Percentiles rank a stretch among this genome's conserved stretches.
These are phyloP conservation scores for Phaseolus lunatus DNA, from an alignment of 306 rosid genomes.

Conservation along the genomic window DNA sequence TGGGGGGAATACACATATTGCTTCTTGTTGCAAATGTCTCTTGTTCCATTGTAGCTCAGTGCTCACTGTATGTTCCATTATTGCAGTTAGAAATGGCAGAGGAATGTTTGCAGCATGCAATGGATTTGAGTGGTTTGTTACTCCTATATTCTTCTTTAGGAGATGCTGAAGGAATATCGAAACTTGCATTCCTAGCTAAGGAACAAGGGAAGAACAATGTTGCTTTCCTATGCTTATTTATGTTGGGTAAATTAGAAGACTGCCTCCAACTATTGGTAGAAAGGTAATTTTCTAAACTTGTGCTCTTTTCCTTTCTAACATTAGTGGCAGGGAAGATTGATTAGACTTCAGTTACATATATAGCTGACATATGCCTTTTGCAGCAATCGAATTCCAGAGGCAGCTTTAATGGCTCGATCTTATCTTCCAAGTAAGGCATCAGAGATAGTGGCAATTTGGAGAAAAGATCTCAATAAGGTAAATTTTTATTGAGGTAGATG, in stretches of 20 bases:
- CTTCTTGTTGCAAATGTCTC: conserved; percentile 41
- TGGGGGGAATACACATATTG: conserved; percentile 21
- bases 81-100: conserved; percentile 98
- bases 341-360: conserved; percentile 38
- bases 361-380: conserved; percentile 42
- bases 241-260: conserved; percentile 97
- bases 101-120: conserved; percentile 87
- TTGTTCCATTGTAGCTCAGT: conserved; percentile 32
- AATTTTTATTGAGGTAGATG: conserved; percentile 18
- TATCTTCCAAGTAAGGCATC: conserved; percentile 99
- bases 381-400: conserved; percentile 99
- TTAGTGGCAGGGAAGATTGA: conserved; percentile 31
- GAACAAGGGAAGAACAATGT: conserved; percentile 99
- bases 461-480: conserved; percentile 93
- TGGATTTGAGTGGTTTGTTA: conserved; percentile 94
- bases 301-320: conserved; percentile 26
- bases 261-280: conserved; percentile 95
- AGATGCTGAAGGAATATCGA: conserved; percentile 91
- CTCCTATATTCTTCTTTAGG: conserved; percentile 97
- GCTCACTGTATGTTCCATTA: conserved; percentile 43
- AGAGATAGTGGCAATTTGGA: conserved; percentile 97
- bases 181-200: conserved; percentile 86
- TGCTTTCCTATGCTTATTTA: conserved; percentile 91
- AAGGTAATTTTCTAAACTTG: conserved; percentile 63
- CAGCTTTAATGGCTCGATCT: conserved; percentile 98